phyloP scores from a whole-genome alignment of 768 basidiomycete species.

The Russula ochroleuca region DNA sequence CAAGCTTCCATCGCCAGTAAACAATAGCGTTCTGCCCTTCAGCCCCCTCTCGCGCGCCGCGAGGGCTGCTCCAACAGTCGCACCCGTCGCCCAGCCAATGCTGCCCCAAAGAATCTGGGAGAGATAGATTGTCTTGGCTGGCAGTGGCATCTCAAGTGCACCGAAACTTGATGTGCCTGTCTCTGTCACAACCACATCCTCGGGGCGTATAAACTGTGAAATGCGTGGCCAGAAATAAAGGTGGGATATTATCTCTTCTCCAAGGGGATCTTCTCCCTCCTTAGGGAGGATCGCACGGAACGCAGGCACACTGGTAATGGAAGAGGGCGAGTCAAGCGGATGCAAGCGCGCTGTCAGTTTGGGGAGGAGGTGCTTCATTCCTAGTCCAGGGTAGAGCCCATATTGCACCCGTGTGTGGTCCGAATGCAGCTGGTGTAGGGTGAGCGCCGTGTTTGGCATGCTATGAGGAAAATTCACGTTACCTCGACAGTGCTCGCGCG shows the following conservation, averaged over 20 bases:
- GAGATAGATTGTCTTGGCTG: conserved; percentile 59
- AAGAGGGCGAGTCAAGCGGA: conserved; percentile 39
- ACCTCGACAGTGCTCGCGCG: conserved; percentile 61
- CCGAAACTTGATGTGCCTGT: conserved; percentile 89
- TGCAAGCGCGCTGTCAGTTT: conserved; percentile 56
- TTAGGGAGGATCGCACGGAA: conserved; percentile 35
- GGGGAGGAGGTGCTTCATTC: conserved; percentile 75
- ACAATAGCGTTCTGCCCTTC: conserved; percentile 65
- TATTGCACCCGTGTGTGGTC: conserved; percentile 62
- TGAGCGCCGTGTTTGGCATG: not conserved
- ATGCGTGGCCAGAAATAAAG: conserved; percentile 82
- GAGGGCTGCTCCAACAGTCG: conserved; percentile 72
- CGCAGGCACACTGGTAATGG: conserved; percentile 45
- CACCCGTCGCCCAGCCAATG: conserved; percentile 87
- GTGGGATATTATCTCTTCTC: conserved; percentile 58
- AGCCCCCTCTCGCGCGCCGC: conserved; percentile 63
- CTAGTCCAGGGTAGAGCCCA: conserved; percentile 58
- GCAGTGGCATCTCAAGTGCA: conserved; percentile 74
- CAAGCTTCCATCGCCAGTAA: conserved; percentile 82
- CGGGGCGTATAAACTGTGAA: conserved; percentile 60
- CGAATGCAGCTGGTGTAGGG: conserved; percentile 61
- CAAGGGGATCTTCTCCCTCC: conserved; percentile 43
- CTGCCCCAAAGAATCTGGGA: conserved; percentile 87
- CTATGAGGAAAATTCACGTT: conserved; percentile 1
- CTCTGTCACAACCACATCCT: conserved; percentile 81